Evolutionary conservation across 345 rosid species (phyloP), one percentile per base, ranked within the genome.

Genomic region (Punica granatum): DNA sequence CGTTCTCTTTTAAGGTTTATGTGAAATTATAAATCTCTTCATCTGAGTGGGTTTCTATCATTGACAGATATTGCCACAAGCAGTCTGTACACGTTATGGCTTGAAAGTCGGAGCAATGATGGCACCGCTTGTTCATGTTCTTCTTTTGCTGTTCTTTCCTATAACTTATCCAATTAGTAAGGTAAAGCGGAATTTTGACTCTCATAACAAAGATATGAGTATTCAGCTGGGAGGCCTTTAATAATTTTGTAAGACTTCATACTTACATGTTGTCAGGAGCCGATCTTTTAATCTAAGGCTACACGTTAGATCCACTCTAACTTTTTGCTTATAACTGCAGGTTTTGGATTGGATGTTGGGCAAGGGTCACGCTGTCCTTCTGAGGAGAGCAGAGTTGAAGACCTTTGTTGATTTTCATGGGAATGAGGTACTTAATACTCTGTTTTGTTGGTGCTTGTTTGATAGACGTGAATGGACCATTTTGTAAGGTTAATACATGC

Each of bases 331-430:
- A 48, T 19, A 60, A 30, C 10, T 76, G 61, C 70, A 92, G 98
- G 87, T 92, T 68, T 78, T 92, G 76, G 98, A 93, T 83, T 90
- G 90, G 94, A 87, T 93, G 98, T 75, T 93, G 81, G 98, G 98
- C 64, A 93, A 90, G 77, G 96, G 96, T 61, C 98, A 90, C 53
- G 92, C 85, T 69, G 94, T 73, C 70, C 96, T 93, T 48, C 72
- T 93, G 72, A 77, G 98, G 59, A 85, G 98, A 77, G 98, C 98
- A 48, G 98, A 93, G 85, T 84, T 93, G 34, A 90, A 93, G 75
- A 93, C 97, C 70, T 93, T 93, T 44, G 88, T 93, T 42, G 76
- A 77, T 71, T 90, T 93, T 72, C 98, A 93, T 78, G 96, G 96
- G 69, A 90, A 93, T 63, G 87, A 92, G 97, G 98, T 90, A 73